Conservation (phyloP, 106 monocot species). For the Phalaenopsis equestris region DNA sequence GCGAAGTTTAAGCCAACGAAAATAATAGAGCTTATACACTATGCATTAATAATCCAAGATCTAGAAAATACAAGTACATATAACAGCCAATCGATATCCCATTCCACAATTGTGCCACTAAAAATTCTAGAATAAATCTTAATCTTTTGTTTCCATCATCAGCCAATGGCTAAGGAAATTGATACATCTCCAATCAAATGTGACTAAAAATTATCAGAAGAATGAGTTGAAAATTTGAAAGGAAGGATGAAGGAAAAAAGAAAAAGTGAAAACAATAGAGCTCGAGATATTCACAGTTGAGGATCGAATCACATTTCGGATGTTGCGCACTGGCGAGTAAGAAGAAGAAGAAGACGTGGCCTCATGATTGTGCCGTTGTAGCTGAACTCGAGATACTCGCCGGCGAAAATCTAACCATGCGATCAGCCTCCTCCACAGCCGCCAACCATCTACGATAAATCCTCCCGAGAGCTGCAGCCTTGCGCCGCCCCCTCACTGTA, state of each 20-base stretch:
- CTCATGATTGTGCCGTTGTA: background rate
- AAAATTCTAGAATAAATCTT: background rate
- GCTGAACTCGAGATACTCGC: background rate
- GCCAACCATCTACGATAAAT: slow-evolving; percentile 52
- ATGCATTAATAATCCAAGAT: no score
- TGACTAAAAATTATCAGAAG: background rate
- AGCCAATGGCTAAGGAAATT: background rate
- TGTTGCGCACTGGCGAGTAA: no score
- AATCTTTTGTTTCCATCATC: background rate
- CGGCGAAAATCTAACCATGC: slow-evolving; percentile 10
- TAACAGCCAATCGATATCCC: no score
- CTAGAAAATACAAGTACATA: no score
- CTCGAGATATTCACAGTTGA: slow-evolving; percentile 11
- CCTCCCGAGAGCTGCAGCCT: slow-evolving; percentile 70
- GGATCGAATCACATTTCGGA: background rate
- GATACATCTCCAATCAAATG: background rate
- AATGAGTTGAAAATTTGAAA: background rate
- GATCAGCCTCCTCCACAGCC: slow-evolving; percentile 19
- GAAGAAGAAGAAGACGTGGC: background rate
- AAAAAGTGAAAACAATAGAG: background rate
- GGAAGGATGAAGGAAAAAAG: background rate
- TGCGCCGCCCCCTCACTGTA: slow-evolving; percentile 49
- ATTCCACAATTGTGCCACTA: no score
- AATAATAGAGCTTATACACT: no score
- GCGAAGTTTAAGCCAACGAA: no score